A percentile compares a stretch with the other conserved stretches of the same genome.
Evolutionary conservation across 2,329 filamentous ascomycete genomes (phyloP).

Genomic region (Dryadomyces sulphureus): DNA sequence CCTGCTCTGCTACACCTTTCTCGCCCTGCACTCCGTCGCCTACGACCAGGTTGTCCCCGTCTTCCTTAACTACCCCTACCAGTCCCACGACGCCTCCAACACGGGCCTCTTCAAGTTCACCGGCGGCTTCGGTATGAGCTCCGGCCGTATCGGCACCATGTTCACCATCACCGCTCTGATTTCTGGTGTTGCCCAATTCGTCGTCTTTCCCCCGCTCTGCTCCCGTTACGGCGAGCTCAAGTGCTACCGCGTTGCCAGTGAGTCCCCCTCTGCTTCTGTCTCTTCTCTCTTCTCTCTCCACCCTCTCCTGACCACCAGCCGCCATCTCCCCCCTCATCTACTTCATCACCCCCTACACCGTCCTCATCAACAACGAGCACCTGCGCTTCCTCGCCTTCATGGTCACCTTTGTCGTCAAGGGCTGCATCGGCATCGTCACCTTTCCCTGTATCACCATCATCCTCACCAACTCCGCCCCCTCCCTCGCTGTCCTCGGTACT

Average conservation of each 20-base stretch:
- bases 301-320: neutral
- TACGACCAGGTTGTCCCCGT: conserved; percentile 83
- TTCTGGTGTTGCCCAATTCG: conserved; percentile 72
- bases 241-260: conserved; percentile 53
- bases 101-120: conserved; percentile 60
- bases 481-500: conserved; percentile 65
- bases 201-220: conserved; percentile 67
- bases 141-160: conserved; percentile 65
- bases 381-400: conserved; percentile 49
- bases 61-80: conserved; percentile 63
- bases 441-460: conserved; percentile 86
- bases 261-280: conserved; percentile 8
- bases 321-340: conserved; percentile 61
- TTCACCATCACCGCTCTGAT: conserved; percentile 72
- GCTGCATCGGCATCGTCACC: conserved; percentile 62
- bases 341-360: conserved; percentile 67
- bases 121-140: conserved; percentile 62
- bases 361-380: conserved; percentile 36
- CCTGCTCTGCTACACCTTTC: conserved; percentile 61
- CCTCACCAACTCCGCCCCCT: conserved; percentile 72
- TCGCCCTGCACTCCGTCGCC: conserved; percentile 69
- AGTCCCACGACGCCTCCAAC: conserved; percentile 38
- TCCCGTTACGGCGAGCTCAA: conserved; percentile 56
- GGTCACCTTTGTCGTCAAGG: conserved; percentile 56
- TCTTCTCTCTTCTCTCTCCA: neutral